Percentiles rank a stretch among this genome's conserved stretches.
Conservation (phyloP, 192 early-diverging fungal species). For the Bifiguratus adelaidae region DNA sequence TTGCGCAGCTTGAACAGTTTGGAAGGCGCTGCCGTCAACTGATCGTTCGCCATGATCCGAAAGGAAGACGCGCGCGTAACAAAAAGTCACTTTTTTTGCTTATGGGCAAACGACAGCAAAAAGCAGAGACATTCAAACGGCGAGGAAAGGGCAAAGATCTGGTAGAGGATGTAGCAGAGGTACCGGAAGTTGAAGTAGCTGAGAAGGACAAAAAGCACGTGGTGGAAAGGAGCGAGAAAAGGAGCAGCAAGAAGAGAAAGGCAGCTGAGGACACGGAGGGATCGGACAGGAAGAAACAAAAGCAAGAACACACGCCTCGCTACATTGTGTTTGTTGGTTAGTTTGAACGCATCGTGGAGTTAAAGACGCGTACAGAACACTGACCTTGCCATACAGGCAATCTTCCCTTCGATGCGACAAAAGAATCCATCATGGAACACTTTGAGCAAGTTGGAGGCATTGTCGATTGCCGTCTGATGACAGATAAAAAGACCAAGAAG, state of each 20-base stretch:
- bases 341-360: neutral
- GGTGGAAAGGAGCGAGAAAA: neutral
- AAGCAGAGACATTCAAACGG: conserved; percentile 1
- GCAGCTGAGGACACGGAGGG: conserved; percentile 16
- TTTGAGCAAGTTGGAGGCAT: conserved; percentile 44
- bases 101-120: neutral
- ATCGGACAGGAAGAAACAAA: conserved; percentile 23
- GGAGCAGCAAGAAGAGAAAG: conserved; percentile 4
- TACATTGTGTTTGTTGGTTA: conserved; percentile 50
- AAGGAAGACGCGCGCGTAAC: no score
- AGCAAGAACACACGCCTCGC: conserved; percentile 12
- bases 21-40: no score
- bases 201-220: conserved; percentile 1
- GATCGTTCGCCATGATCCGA: no score
- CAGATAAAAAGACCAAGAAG: conserved; percentile 57
- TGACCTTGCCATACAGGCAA: conserved; percentile 28
- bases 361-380: neutral
- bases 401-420: conserved; percentile 51
- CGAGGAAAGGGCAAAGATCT: neutral
- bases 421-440: conserved; percentile 46
- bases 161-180: neutral
- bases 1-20: no score
- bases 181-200: conserved; percentile 1
- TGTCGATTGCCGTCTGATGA: conserved; percentile 51
- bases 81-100: no score